Conservation (phyloP, 176 grass and related monocot species). For the barley (Hordeum vulgare) region DNA sequence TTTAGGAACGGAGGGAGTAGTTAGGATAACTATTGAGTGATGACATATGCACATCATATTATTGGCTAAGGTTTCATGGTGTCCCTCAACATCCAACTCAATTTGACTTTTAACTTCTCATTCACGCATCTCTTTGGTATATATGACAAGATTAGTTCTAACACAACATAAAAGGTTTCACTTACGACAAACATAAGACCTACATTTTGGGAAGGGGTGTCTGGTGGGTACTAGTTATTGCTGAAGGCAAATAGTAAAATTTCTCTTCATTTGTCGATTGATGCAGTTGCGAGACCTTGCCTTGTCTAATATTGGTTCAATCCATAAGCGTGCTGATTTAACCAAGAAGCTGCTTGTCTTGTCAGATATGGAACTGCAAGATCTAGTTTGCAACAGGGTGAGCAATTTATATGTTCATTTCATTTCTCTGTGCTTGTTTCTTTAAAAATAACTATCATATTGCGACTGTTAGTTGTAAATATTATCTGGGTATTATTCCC, state of each 20-base stretch:
- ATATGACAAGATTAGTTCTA: no score
- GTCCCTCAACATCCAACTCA: no score
- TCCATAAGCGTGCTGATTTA: constrained; percentile 87
- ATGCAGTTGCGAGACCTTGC: constrained; percentile 71
- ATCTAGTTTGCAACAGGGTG: constrained; percentile 92
- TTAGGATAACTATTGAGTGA: no score
- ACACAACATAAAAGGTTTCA: neutral
- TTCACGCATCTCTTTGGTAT: no score
- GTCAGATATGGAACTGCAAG: constrained; percentile 66
- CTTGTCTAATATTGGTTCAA: constrained; percentile 87
- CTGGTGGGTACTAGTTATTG: neutral
- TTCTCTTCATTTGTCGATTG: constrained; percentile 10
- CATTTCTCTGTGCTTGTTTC: constrained; percentile 1
- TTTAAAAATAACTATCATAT: neutral
- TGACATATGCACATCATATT: no score
- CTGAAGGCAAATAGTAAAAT: neutral
- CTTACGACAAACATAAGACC: neutral
- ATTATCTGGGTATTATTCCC: neutral
- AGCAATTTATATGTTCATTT: constrained; percentile 24
- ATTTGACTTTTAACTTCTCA: no score
- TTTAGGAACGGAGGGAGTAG: no score
- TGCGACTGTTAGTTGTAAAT: constrained; percentile 14
- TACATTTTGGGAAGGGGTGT: neutral
- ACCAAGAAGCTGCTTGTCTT: constrained; percentile 85
- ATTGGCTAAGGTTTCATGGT: no score